Evolutionary conservation across 148 eudicot genomes (phyloP).

Genomic region (Pouteria glomerata): DNA sequence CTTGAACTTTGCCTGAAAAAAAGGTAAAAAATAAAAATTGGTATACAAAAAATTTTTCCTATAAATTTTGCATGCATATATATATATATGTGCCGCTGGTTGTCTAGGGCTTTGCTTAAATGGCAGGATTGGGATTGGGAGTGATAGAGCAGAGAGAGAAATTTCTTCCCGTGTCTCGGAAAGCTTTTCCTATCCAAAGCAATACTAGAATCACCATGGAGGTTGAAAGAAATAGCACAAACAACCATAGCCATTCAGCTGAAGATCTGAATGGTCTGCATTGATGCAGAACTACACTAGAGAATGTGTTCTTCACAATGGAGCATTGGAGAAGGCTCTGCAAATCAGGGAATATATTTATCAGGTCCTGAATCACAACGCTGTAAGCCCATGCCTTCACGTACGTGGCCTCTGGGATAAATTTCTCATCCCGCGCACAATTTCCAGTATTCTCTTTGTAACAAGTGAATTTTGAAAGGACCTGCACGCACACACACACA

Average conservation of each 20-base stretch:
- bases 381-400: constrained; percentile 49
- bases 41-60: no score
- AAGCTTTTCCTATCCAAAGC: constrained; percentile 50
- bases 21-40: no score
- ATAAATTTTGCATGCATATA: neutral
- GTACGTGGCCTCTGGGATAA: constrained; percentile 37
- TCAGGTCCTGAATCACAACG: constrained; percentile 45
- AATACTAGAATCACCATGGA: constrained; percentile 41
- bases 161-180: constrained; percentile 33
- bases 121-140: constrained; percentile 29
- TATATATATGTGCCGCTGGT: no score
- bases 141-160: constrained; percentile 37
- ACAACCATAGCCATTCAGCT: constrained; percentile 43
- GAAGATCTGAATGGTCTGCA: constrained; percentile 45
- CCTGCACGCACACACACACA: constrained; percentile 41
- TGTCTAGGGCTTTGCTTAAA: neutral
- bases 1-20: no score
- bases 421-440: constrained; percentile 32
- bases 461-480: constrained; percentile 65
- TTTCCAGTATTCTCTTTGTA: constrained; percentile 13
- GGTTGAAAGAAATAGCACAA: constrained; percentile 45
- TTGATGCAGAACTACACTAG: constrained; percentile 35
- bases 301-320: constrained; percentile 37
- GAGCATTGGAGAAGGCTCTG: constrained; percentile 47
- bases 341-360: constrained; percentile 53